Conservation (phyloP, 139 green algal genomes). For the Chloropicon primus region DNA sequence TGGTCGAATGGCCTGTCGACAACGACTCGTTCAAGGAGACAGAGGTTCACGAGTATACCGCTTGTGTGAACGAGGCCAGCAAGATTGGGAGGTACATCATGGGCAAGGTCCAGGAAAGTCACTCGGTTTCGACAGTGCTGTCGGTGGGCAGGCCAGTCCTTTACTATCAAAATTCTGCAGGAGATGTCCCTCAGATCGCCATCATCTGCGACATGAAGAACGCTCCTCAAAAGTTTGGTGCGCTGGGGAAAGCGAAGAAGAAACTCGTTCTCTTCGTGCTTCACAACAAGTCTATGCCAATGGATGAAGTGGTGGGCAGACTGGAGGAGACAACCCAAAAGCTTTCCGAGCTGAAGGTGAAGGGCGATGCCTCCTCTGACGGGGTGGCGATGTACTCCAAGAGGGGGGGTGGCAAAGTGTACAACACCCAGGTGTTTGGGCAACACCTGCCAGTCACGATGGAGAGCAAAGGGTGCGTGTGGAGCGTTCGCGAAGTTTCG, state of each 20-base stretch:
- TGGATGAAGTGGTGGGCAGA: background rate
- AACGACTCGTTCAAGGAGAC: background rate
- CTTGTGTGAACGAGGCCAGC: background rate
- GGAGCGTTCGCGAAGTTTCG: background rate
- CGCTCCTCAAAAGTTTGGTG: background rate
- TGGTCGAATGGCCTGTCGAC: background rate
- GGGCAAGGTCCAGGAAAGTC: background rate
- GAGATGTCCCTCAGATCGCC: background rate
- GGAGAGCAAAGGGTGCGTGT: background rate
- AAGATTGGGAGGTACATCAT: background rate
- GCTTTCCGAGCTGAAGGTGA: background rate
- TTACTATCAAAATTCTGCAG: background rate
- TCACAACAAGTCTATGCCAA: background rate
- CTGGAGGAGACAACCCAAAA: background rate
- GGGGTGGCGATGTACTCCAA: background rate
- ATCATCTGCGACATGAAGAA: background rate
- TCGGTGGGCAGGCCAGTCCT: background rate
- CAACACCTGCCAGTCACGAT: background rate
- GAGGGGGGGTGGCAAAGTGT: background rate
- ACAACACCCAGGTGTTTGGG: background rate
- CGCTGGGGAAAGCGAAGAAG: background rate
- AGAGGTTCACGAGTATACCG: background rate
- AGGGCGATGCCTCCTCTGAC: background rate
- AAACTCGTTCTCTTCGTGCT: background rate
- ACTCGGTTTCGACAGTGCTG: background rate